phyloP scores from a whole-genome alignment of 2,329 filamentous ascomycete genomes.

The Talaromyces marneffei region DNA sequence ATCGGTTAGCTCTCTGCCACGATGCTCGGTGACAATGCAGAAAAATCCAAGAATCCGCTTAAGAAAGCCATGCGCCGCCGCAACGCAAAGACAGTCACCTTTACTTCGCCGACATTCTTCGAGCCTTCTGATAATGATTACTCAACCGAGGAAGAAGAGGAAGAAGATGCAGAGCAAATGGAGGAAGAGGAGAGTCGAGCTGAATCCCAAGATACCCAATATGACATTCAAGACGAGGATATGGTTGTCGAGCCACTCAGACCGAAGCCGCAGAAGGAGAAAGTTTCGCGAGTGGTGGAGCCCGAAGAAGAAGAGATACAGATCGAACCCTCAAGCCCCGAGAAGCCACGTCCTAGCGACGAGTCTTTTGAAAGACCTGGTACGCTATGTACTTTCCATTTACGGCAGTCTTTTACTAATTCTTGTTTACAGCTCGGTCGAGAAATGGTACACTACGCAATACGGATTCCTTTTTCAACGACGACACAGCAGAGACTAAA shows the following conservation, averaged over 20 bases:
- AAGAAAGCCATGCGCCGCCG: conserved; percentile 77
- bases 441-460: conserved; percentile 83
- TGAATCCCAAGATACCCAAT: conserved; percentile 28
- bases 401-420: conserved; percentile 15
- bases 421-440: conserved; percentile 47
- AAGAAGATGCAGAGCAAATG: conserved; percentile 40
- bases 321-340: conserved; percentile 28
- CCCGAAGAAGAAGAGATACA: conserved; percentile 22
- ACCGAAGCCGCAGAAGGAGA: conserved; percentile 37
- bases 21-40: conserved; percentile 66
- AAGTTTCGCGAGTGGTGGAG: conserved; percentile 23
- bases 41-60: conserved; percentile 75
- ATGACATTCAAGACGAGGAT: conserved; percentile 30
- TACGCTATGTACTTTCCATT: conserved; percentile 18
- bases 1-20: conserved; percentile 56
- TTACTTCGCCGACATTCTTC: conserved; percentile 77
- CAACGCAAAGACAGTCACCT: conserved; percentile 81
- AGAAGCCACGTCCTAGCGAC: conserved; percentile 53
- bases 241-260: conserved; percentile 42
- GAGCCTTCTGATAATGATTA: conserved; percentile 85
- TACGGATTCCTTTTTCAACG: conserved; percentile 95
- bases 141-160: conserved; percentile 66
- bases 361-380: conserved; percentile 55
- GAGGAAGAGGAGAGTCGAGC: conserved; percentile 39
- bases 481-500: conserved; percentile 89